These are phyloP conservation scores for Mycena indigotica DNA, from an alignment of 768 basidiomycete genomes.

Conservation along the genomic window DNA sequence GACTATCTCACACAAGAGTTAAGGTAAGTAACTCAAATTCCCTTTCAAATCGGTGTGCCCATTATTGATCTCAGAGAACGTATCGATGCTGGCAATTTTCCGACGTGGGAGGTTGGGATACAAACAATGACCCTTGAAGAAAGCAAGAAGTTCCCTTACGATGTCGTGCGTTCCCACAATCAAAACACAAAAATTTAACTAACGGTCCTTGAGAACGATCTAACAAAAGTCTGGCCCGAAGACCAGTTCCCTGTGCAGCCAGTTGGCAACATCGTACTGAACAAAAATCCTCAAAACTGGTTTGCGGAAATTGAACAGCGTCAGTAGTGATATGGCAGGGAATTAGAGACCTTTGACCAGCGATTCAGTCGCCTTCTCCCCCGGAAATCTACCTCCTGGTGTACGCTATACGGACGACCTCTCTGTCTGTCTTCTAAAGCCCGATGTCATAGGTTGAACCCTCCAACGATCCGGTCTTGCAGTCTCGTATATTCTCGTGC, in stretches of 20 bases:
- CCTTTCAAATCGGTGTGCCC: not conserved
- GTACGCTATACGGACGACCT: no score
- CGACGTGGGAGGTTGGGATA: conserved; percentile 15
- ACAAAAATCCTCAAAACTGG: conserved; percentile 23
- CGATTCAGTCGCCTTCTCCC: conserved; percentile 18
- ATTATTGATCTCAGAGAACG: conserved; percentile 8
- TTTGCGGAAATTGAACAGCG: conserved; percentile 23
- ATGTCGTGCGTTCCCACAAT: conserved; percentile 13
- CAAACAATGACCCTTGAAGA: conserved; percentile 22
- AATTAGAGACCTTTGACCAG: no score
- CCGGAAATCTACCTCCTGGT: conserved; percentile 18
- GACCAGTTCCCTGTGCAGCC: conserved; percentile 17
- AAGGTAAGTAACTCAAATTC: conserved; percentile 1
- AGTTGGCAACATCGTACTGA: conserved; percentile 19
- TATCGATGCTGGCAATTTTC: conserved; percentile 13
- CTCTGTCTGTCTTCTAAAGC: not conserved
- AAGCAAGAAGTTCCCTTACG: conserved; percentile 15
- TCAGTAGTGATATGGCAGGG: no score
- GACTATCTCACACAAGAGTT: conserved; percentile 20
- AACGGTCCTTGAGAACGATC: conserved; percentile 9
- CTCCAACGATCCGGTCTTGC: conserved; percentile 22
- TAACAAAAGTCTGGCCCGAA: conserved; percentile 21
- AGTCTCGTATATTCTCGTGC: conserved; percentile 21
- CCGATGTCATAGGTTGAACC: conserved; percentile 16
- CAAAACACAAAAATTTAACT: not conserved